Percentiles rank a stretch among this genome's conserved stretches.
These are phyloP conservation scores for Cladosporium halotolerans DNA, from an alignment of 2,329 filamentous ascomycete species.

Conservation along the genomic window DNA sequence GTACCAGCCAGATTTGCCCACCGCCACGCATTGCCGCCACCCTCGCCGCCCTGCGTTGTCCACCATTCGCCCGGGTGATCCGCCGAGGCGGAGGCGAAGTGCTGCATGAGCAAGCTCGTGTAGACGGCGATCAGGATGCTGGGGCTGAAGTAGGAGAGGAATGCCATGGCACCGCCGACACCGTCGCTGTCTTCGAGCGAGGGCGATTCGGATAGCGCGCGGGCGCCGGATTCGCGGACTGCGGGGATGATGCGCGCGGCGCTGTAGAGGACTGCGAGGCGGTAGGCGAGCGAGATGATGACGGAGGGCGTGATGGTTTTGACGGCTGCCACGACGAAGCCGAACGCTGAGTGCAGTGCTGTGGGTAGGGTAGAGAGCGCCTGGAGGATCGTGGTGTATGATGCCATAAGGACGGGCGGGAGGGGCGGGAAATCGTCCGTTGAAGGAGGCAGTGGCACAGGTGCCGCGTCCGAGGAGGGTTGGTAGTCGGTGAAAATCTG, in stretches of 20 bases:
- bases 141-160: constrained; percentile 89
- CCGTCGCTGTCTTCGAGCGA: constrained; percentile 79
- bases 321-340: constrained; percentile 83
- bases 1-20: constrained; percentile 90
- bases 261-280: constrained; percentile 90
- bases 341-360: constrained; percentile 75
- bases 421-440: constrained; percentile 94
- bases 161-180: constrained; percentile 70
- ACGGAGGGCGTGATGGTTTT: constrained; percentile 94
- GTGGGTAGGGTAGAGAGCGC: constrained; percentile 75
- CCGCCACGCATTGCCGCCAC: constrained; percentile 80
- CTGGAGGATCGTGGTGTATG: constrained; percentile 85
- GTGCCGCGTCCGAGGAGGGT: constrained; percentile 58
- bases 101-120: constrained; percentile 89
- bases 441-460: constrained; percentile 44
- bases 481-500: constrained; percentile 99
- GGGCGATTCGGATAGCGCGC: constrained; percentile 76
- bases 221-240: constrained; percentile 77
- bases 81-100: constrained; percentile 70
- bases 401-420: constrained; percentile 96
- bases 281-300: constrained; percentile 89
- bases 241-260: constrained; percentile 94
- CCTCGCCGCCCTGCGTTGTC: constrained; percentile 75
- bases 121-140: constrained; percentile 94
- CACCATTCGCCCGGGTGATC: constrained; percentile 62